phyloP scores from a whole-genome alignment of 345 rosid genomes.

The Linum lewisii region DNA sequence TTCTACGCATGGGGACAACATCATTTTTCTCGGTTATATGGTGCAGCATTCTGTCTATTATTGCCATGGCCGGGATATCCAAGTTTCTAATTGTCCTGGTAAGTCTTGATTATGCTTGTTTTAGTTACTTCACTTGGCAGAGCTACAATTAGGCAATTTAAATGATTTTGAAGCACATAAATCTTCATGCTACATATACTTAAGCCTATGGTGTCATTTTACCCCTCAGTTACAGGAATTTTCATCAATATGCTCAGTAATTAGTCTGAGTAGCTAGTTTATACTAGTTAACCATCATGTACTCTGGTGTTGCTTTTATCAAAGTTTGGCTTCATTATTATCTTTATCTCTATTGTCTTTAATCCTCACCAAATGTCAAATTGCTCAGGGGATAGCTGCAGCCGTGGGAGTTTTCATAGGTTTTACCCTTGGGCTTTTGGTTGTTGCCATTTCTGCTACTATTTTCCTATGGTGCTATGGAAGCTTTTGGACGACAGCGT shows the following conservation, averaged over 20 bases:
- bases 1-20: conserved; percentile 75
- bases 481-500: conserved; percentile 80
- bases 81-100: conserved; percentile 68
- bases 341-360: neutral
- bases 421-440: conserved; percentile 45
- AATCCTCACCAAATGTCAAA: conserved; percentile 14
- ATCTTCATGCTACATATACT: too few species aligned
- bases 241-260: neutral
- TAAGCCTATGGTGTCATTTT: too few species aligned
- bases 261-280: neutral
- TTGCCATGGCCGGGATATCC: conserved; percentile 67
- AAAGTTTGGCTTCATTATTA: conserved; percentile 3
- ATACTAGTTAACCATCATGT: neutral
- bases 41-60: conserved; percentile 76
- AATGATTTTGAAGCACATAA: too few species aligned
- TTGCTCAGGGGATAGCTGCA: conserved; percentile 50
- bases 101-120: conserved; percentile 24
- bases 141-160: neutral
- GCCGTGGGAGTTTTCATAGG: conserved; percentile 56
- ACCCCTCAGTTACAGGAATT: neutral
- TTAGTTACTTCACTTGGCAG: conserved; percentile 5
- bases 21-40: conserved; percentile 76
- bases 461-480: conserved; percentile 80
- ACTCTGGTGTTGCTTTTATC: conserved; percentile 2
- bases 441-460: conserved; percentile 51